Base-by-base conservation (phyloP, 1,284 basidiomycete genomes). In the Salmacisia buchloeana region DNA sequence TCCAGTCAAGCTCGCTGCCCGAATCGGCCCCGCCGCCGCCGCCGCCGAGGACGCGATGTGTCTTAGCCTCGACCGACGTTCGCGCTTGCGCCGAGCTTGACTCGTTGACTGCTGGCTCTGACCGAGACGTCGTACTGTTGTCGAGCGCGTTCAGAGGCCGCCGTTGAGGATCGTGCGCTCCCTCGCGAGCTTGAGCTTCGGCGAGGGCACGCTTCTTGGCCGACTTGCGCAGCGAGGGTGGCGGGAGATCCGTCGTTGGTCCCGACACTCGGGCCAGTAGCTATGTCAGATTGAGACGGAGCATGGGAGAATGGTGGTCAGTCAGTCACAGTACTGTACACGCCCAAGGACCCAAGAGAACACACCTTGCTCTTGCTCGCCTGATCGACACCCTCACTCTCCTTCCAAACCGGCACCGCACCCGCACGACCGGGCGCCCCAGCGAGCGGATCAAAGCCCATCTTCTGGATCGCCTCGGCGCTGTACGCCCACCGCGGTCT, bases 371-470 rank as follows among this genome's bases (percentile, higher is more conserved):
- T 54, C 29, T 54, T 54, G 29, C 49, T 54, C 27, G 18, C 29
- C 13, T 54, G 49, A 9, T 54, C 49, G 12, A 29, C 10, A 27
- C 29, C n/a, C 49, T 54, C 49, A 29, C 34, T 54, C 49, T 54
- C 49, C 49, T 54, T 54, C 49, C 49, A 54, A 13, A 54, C 29
- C 13, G 49, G 49, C 49, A 54, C 49, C 15, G 49, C 49, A 12
- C 49, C 49, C 27, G 49, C 49, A 9, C 49, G 49, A 10, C 49
- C 49, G 18, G 49, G 49, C 23, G 60, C 60, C 13, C 58, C 61
- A 10, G 64, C 38, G 13, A 65, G 41, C 10, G 64, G 64, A 38
- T 65, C 58, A 43, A 61, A 65, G 0, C 64, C 64, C 45, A 65
- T 62, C 54, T 34, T 13, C 35, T 65, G n/a, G 36, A 65, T 63